phyloP scores from a whole-genome alignment of 2,329 filamentous ascomycete species.

The Calonectria leucothoes region DNA sequence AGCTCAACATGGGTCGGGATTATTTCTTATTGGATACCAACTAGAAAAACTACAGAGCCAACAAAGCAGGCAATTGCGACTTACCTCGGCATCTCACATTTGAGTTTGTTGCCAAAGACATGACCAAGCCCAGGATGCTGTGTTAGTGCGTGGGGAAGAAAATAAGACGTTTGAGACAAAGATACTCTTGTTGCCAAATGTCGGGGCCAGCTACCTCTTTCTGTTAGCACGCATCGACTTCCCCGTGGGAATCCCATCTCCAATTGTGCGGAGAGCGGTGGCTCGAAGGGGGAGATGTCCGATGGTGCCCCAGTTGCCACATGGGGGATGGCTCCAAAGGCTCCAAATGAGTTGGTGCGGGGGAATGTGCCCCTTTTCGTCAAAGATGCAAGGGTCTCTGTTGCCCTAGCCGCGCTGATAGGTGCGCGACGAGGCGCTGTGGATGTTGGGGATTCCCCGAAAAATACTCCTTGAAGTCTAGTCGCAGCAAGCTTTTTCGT shows the following conservation, averaged over 20 bases:
- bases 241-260: not conserved
- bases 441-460: not conserved
- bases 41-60: not conserved
- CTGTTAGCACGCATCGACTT: not conserved
- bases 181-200: no score
- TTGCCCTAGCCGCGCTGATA: not conserved
- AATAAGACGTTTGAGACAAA: not conserved
- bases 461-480: not conserved
- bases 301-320: not conserved
- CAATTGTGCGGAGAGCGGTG: not conserved
- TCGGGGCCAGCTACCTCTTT: not conserved
- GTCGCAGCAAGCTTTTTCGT: not conserved
- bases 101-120: not conserved
- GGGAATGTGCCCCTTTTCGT: not conserved
- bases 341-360: not conserved
- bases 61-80: not conserved
- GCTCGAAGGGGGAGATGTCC: not conserved
- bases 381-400: not conserved
- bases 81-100: not conserved
- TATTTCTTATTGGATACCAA: not conserved
- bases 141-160: not conserved
- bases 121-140: not conserved
- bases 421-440: not conserved
- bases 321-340: not conserved
- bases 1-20: not conserved